Evolutionary conservation across 176 grass and related monocot genomes (phyloP).

Genomic region (Chrysopogon serrulatus): DNA sequence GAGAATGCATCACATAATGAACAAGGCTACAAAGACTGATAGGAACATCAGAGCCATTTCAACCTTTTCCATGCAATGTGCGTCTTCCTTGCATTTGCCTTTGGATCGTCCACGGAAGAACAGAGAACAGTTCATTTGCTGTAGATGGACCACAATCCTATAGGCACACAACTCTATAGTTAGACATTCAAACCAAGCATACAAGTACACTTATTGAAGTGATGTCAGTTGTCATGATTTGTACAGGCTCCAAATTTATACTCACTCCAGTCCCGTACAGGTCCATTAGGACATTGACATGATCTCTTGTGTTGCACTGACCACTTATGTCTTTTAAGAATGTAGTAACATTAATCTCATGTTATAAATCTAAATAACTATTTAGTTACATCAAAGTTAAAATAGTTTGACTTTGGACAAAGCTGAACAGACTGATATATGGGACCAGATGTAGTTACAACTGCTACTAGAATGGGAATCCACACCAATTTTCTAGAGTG

Average conservation of each 20-base stretch:
- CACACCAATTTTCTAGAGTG: neutral
- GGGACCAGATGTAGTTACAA: neutral
- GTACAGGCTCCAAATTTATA: neutral
- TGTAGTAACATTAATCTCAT: neutral
- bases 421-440: neutral
- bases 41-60: neutral
- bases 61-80: slow-evolving; percentile 23
- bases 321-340: neutral
- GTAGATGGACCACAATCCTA: slow-evolving; percentile 65
- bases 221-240: neutral
- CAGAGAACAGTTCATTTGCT: slow-evolving; percentile 55
- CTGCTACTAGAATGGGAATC: neutral
- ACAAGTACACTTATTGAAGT: neutral
- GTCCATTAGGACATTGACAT: neutral
- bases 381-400: neutral
- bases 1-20: neutral
- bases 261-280: neutral
- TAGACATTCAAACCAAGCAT: neutral
- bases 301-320: no score
- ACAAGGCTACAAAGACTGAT: no score
- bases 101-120: slow-evolving; percentile 76
- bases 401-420: neutral
- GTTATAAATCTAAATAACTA: neutral
- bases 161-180: neutral
- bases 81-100: slow-evolving; percentile 19